Percentiles rank a stretch among this genome's conserved stretches.
Conservation (phyloP, 169 alveolate genomes). For the Plasmodium chabaudi region DNA sequence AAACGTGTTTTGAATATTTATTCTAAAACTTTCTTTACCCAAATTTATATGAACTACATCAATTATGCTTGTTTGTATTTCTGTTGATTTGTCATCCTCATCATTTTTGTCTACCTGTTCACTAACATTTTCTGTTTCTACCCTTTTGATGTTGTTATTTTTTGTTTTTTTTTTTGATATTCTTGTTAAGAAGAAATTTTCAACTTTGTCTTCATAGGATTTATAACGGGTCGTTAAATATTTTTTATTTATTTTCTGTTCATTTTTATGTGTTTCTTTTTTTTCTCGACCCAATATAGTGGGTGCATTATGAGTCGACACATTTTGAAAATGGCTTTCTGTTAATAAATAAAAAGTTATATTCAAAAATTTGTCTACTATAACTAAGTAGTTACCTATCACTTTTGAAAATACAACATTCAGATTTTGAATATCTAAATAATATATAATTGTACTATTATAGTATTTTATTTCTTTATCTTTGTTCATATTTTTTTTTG, state of each 20-base stretch:
- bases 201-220: not conserved
- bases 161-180: not conserved
- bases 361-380: constrained; percentile 21
- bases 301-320: not conserved
- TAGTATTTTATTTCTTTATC: not conserved
- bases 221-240: too few species aligned
- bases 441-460: constrained; percentile 11
- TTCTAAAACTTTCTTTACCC: not conserved
- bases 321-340: constrained; percentile 5
- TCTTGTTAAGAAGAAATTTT: not conserved
- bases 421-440: not conserved
- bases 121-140: too few species aligned
- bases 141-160: not conserved
- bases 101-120: too few species aligned
- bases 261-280: not conserved
- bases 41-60: not conserved
- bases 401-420: constrained; percentile 26
- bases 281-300: too few species aligned
- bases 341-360: constrained; percentile 32
- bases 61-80: not conserved
- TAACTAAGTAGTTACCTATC: constrained; percentile 40
- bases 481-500: not conserved
- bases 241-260: not conserved
- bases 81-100: too few species aligned
- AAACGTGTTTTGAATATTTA: not conserved